These are phyloP conservation scores for Podospora comata DNA, from an alignment of 495 filamentous ascomycete species.

Conservation along the genomic window DNA sequence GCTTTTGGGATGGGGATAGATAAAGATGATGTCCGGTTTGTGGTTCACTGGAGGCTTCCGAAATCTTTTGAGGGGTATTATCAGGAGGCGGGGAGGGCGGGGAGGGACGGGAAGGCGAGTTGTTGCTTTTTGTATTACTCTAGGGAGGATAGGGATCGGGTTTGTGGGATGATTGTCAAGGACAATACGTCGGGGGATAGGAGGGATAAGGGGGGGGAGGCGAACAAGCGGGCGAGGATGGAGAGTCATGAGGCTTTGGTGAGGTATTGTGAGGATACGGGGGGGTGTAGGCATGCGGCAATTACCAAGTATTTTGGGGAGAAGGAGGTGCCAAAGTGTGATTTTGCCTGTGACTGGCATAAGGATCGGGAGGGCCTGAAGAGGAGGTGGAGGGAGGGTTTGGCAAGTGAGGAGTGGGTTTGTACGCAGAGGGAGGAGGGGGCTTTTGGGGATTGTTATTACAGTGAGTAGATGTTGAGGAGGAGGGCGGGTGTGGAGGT, in stretches of 20 bases:
- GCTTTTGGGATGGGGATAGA: conserved; percentile 99
- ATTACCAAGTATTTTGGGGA: conserved; percentile 86
- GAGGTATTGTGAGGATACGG: conserved; percentile 75
- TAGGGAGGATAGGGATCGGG: conserved; percentile 74
- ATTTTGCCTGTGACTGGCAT: conserved; percentile 87
- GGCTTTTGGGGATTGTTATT: conserved; percentile 42
- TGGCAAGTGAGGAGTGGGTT: conserved; percentile 71
- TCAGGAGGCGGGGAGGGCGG: conserved; percentile 90
- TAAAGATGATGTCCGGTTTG: conserved; percentile 88
- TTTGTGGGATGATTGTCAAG: conserved; percentile 52
- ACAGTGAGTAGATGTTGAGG: conserved; percentile 26
- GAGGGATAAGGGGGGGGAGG: conserved; percentile 25
- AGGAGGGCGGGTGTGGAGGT: background rate
- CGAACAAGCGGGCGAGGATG: conserved; percentile 34
- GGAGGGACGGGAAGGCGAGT: conserved; percentile 81
- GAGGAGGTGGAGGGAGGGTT: conserved; percentile 56
- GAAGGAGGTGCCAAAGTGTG: conserved; percentile 56
- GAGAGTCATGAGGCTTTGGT: conserved; percentile 59
- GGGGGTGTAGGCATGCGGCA: conserved; percentile 67
- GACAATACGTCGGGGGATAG: conserved; percentile 39
- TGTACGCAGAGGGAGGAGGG: conserved; percentile 66
- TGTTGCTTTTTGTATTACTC: conserved; percentile 87
- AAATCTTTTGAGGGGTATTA: conserved; percentile 95
- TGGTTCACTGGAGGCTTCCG: conserved; percentile 88
- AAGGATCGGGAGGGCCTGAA: conserved; percentile 67